phyloP scores from a whole-genome alignment of 2,329 filamentous ascomycete genomes.

The Penicillium crustosum region DNA sequence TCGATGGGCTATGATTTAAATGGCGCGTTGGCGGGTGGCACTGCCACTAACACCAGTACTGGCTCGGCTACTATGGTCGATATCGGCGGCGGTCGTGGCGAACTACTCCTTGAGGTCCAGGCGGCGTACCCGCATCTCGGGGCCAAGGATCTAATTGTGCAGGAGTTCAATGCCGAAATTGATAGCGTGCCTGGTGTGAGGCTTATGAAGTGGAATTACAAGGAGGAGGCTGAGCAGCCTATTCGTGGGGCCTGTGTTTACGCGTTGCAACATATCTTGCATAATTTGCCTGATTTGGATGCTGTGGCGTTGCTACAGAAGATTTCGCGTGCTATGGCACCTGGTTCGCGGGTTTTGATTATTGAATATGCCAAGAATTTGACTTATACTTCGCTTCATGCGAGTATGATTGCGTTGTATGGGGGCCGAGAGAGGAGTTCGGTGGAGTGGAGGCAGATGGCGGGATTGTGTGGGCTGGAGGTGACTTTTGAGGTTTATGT shows the following conservation, averaged over 20 bases:
- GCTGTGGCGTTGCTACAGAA: conserved; percentile 39
- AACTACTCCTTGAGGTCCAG: conserved; percentile 40
- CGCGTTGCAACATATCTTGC: conserved; percentile 38
- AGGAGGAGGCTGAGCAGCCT: conserved; percentile 34
- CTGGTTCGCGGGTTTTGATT: conserved; percentile 37
- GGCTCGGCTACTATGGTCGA: conserved; percentile 34
- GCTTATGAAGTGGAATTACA: conserved; percentile 39
- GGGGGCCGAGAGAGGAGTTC: conserved; percentile 37
- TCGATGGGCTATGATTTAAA: conserved; percentile 36
- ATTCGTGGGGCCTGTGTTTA: conserved; percentile 36
- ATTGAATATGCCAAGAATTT: conserved; percentile 40
- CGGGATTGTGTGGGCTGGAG: conserved; percentile 32
- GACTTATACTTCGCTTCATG: conserved; percentile 38
- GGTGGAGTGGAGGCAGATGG: conserved; percentile 38
- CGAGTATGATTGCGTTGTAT: conserved; percentile 40
- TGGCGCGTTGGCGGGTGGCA: conserved; percentile 15
- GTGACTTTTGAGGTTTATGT: conserved; percentile 41
- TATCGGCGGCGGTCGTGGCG: conserved; percentile 40
- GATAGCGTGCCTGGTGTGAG: conserved; percentile 28
- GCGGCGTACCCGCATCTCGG: conserved; percentile 32
- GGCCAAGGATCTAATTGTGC: conserved; percentile 33
- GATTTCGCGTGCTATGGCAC: conserved; percentile 35
- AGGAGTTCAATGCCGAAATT: conserved; percentile 39
- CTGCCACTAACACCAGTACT: conserved; percentile 1
- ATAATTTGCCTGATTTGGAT: conserved; percentile 40